Percentiles rank a stretch among this genome's conserved stretches.
These are phyloP conservation scores for Wallacemonas collosoma DNA, from an alignment of 208 protist species.

Conservation along the genomic window DNA sequence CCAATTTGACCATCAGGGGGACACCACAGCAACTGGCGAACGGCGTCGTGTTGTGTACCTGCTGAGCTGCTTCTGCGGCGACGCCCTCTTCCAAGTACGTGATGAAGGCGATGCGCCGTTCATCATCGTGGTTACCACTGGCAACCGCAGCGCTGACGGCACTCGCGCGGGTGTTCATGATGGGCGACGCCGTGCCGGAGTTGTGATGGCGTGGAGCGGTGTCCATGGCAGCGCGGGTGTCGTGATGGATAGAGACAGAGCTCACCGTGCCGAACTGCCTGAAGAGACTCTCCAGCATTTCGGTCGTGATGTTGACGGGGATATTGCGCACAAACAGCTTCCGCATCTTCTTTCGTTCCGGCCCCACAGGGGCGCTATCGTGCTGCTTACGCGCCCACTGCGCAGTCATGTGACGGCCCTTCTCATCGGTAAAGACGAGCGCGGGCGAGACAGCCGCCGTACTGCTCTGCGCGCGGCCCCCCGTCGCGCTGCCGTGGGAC, in stretches of 20 bases:
- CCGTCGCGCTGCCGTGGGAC: background rate
- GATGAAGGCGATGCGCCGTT: constrained; percentile 84
- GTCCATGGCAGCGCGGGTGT: constrained; percentile 48
- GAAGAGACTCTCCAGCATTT: constrained; percentile 48
- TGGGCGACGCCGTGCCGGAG: background rate
- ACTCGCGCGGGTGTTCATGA: background rate
- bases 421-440: constrained; percentile 12
- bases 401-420: constrained; percentile 37
- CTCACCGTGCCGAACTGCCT: constrained; percentile 46
- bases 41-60: constrained; percentile 57
- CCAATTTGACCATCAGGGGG: constrained; percentile 69
- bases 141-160: background rate
- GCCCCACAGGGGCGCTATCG: constrained; percentile 60
- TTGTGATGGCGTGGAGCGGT: constrained; percentile 4
- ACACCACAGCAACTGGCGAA: constrained; percentile 50
- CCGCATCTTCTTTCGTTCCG: constrained; percentile 67
- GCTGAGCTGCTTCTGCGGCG: constrained; percentile 54
- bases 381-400: constrained; percentile 79
- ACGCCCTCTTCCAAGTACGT: constrained; percentile 56
- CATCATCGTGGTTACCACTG: constrained; percentile 21
- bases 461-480: background rate
- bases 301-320: constrained; percentile 41
- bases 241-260: constrained; percentile 67
- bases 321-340: constrained; percentile 90
- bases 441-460: background rate